Base-by-base conservation (phyloP, 345 rosid genomes). In the Citrus hindsii region DNA sequence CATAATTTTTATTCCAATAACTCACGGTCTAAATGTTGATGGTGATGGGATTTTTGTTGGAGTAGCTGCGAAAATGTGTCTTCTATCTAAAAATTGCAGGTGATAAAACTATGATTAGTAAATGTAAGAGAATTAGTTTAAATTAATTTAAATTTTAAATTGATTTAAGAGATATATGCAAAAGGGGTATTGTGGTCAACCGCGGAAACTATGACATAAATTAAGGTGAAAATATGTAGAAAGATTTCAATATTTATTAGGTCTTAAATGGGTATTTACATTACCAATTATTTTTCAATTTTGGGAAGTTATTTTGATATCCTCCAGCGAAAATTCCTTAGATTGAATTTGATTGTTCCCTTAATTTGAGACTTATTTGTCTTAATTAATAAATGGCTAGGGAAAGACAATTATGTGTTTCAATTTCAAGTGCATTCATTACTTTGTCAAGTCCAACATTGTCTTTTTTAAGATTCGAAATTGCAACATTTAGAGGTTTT, bases 231-330 rank as follows among this genome's bases (percentile, higher is more conserved):
- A 51, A 76, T n/a, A 38, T 48, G 33, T 71, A 51, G 22, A 73
- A 73, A 55, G 78, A 66, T 77, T 76, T 32, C 51, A 25, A 42
- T 68, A 67, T 80, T 84, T 79, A 76, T 70, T 71, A 48, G 42
- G 67, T 21, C 18, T 46, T 86, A 78, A 79, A 63, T 80, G 82
- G 74, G 33, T 32, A 75, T 76, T 77, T 38, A 76, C 53, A 33
- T 27, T 46, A 5, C 18, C 18, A 27, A 5, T 64, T 22, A 21
- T 56, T 55, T 75, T 58, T 51, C 30, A 53, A 37, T 35, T 67
- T 60, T 38, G 63, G 67, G 14, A 64, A 70, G 22, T 64, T 28
- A 63, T 67, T 28, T 56, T 46, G 51, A 63, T 64, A 30, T 4
- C 42, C 46, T 38, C 77, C 51, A 38, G 13, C 51, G 14, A 65